Conservation (phyloP, 2,329 filamentous ascomycete genomes). For the Xylariaceae sp. region DNA sequence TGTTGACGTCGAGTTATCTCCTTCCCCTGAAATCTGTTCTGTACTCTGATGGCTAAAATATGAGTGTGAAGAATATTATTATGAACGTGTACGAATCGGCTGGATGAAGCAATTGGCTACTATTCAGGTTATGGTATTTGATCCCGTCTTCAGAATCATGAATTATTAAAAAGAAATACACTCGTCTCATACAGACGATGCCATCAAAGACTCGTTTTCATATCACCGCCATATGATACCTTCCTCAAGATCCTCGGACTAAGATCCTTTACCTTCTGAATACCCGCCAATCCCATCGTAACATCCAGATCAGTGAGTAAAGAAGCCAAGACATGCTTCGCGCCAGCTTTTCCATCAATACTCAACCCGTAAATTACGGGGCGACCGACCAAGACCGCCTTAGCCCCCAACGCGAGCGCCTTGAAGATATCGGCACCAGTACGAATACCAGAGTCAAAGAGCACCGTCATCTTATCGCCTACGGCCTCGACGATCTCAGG, state of each 20-base stretch:
- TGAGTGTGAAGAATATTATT: not conserved
- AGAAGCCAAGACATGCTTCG: conserved; percentile 26
- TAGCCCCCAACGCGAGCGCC: conserved; percentile 48
- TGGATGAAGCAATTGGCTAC: not conserved
- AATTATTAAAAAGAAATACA: not conserved
- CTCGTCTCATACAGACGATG: not conserved
- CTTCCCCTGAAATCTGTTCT: not conserved
- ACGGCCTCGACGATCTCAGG: conserved; percentile 58
- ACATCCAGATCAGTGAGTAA: conserved; percentile 28
- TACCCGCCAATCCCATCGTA: conserved; percentile 28
- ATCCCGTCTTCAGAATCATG: not conserved
- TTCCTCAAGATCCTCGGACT: conserved; percentile 33
- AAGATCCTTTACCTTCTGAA: conserved; percentile 37
- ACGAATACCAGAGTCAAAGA: conserved; percentile 58
- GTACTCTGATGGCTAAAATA: not conserved
- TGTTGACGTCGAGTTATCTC: not conserved
- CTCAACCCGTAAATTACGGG: conserved; percentile 47
- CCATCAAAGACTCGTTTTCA: conserved; percentile 30
- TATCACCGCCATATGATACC: conserved; percentile 33
- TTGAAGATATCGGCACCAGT: conserved; percentile 57
- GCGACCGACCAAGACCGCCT: conserved; percentile 53
- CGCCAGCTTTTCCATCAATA: conserved; percentile 28
- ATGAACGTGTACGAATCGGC: not conserved
- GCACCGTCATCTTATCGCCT: conserved; percentile 52
- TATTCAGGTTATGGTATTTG: not conserved